These are phyloP conservation scores for Leccinum obscurum DNA, from an alignment of 768 basidiomycete species.

Conservation along the genomic window DNA sequence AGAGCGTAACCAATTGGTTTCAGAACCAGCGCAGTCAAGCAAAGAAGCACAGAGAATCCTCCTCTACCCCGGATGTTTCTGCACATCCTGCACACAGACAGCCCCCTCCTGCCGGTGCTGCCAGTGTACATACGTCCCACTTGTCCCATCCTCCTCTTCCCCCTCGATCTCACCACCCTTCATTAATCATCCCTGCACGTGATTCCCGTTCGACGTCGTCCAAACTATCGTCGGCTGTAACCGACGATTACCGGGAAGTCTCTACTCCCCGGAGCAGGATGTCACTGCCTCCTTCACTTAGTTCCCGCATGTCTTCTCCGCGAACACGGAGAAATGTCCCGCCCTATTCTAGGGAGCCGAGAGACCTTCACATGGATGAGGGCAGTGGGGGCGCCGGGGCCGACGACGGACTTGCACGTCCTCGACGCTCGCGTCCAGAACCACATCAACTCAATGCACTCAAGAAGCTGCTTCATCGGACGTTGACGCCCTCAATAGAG, in stretches of 20 bases:
- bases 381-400: constrained; percentile 22
- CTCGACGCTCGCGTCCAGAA: constrained; percentile 75
- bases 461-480: constrained; percentile 66
- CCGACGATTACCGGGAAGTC: constrained; percentile 20
- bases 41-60: constrained; percentile 61
- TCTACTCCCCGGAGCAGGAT: constrained; percentile 30
- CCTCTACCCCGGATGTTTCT: constrained; percentile 25
- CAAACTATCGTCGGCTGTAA: constrained; percentile 14
- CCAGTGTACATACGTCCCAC: constrained; percentile 9
- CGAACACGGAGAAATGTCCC: constrained; percentile 28
- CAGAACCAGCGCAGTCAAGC: constrained; percentile 81
- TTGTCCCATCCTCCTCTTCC: constrained; percentile 18
- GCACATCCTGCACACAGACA: constrained; percentile 13
- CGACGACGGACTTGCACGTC: constrained; percentile 46
- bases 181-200: constrained; percentile 26
- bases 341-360: constrained; percentile 30
- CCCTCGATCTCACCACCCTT: constrained; percentile 33
- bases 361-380: constrained; percentile 29
- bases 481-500: constrained; percentile 75
- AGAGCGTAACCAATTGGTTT: constrained; percentile 85
- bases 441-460: constrained; percentile 75
- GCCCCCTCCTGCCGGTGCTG: constrained; percentile 13
- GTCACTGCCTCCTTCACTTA: constrained; percentile 32
- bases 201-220: constrained; percentile 15
- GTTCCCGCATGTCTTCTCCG: constrained; percentile 30